Evolutionary conservation across 139 green algal species (phyloP).

Genomic region (Chlamydomonas sp.): DNA sequence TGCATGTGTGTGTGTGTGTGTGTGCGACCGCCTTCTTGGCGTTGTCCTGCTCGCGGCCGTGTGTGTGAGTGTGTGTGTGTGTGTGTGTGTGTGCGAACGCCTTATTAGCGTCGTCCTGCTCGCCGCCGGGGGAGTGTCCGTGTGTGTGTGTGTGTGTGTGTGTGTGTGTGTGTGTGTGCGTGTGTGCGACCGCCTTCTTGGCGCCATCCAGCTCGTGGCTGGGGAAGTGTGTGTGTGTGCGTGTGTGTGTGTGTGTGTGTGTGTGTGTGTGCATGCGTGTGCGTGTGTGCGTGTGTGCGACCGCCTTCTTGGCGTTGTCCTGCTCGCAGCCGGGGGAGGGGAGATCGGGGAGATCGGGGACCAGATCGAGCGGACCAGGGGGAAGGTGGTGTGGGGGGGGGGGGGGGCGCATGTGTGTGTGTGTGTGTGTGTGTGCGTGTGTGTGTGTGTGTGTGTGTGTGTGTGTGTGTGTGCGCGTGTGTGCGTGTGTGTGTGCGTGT

Average conservation of each 20-base stretch:
- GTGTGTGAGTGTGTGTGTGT: too few species aligned
- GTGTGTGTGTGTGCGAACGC: slow-evolving; percentile 62
- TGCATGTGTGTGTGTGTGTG: neutral
- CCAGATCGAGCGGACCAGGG: too few species aligned
- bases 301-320: too few species aligned
- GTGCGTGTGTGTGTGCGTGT: neutral
- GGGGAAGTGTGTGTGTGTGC: neutral
- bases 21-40: slow-evolving; percentile 90
- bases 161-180: too few species aligned
- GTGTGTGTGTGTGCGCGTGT: neutral
- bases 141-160: neutral
- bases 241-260: neutral
- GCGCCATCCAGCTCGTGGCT: too few species aligned
- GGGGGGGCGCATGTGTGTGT: neutral
- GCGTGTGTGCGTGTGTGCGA: too few species aligned
- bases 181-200: too few species aligned
- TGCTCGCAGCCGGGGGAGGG: neutral
- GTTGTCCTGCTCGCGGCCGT: slow-evolving; percentile 30
- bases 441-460: neutral
- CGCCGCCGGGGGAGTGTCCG: neutral
- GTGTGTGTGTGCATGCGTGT: too few species aligned
- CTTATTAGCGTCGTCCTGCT: slow-evolving; percentile 72
- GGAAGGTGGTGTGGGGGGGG: too few species aligned
- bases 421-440: neutral
- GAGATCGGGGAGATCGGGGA: too few species aligned